Conservation (phyloP, 108 stramenopile genomes). For the Nitzschia putrida region DNA sequence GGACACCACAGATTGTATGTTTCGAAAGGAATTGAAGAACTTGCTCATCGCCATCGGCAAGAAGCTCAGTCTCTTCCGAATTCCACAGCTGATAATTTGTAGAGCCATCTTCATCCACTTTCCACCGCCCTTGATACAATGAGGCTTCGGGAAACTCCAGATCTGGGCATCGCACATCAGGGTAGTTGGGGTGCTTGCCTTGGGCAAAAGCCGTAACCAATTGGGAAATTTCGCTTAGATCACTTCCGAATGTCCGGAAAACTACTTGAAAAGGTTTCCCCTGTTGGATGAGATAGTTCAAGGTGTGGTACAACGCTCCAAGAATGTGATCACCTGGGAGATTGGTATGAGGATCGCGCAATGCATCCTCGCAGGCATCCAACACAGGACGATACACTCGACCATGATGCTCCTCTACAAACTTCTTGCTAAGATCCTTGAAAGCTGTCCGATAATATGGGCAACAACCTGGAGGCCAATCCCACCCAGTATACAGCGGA, state of each 20-base stretch:
- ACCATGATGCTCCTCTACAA: constrained; percentile 58
- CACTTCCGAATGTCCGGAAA: constrained; percentile 83
- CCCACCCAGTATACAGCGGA: constrained; percentile 80
- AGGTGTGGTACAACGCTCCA: constrained; percentile 76
- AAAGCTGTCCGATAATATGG: constrained; percentile 79
- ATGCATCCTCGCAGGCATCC: constrained; percentile 13
- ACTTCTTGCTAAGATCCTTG: constrained; percentile 57
- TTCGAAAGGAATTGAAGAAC: constrained; percentile 53
- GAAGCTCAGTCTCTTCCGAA: constrained; percentile 21
- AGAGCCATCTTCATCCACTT: constrained; percentile 15
- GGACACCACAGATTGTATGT: constrained; percentile 65
- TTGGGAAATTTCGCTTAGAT: constrained; percentile 61
- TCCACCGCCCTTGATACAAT: constrained; percentile 60
- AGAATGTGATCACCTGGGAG: constrained; percentile 44
- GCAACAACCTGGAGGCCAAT: constrained; percentile 62
- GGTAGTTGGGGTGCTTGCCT: constrained; percentile 75
- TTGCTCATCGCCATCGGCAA: constrained; percentile 68
- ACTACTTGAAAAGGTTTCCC: constrained; percentile 39
- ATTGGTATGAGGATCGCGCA: constrained; percentile 35
- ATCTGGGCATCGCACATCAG: constrained; percentile 48
- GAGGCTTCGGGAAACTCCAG: constrained; percentile 44
- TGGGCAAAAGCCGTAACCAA: constrained; percentile 64
- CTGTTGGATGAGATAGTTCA: constrained; percentile 38
- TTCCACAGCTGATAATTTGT: constrained; percentile 39
- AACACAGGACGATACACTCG: constrained; percentile 40